A percentile compares a stretch with the other conserved stretches of the same genome.
Conservation (phyloP, 805 yeast genomes). For the Kluyveromyces nonfermentans region DNA sequence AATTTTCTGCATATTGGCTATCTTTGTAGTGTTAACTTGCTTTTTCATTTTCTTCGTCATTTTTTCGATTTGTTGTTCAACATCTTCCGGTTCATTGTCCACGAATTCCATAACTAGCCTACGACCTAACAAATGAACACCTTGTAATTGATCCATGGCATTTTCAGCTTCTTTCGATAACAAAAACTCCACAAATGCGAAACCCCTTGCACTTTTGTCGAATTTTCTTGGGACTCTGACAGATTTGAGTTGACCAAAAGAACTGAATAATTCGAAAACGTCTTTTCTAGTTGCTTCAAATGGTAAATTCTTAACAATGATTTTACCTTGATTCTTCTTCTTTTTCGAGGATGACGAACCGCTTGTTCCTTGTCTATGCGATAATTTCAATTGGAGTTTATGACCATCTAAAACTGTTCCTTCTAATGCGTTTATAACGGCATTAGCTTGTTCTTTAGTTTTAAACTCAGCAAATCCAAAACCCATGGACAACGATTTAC, state of each 20-base stretch:
- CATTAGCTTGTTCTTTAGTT: slow-evolving; percentile 65
- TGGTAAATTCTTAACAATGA: slow-evolving; percentile 92
- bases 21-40: slow-evolving; percentile 70
- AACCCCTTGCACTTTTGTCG: slow-evolving; percentile 91
- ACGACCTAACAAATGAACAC: slow-evolving; percentile 95
- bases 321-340: slow-evolving; percentile 44
- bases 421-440: slow-evolving; percentile 65
- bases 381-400: slow-evolving; percentile 76
- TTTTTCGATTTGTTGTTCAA: slow-evolving; percentile 81
- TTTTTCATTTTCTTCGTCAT: slow-evolving; percentile 80
- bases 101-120: slow-evolving; percentile 91
- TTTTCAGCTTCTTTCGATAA: slow-evolving; percentile 83
- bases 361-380: slow-evolving; percentile 56
- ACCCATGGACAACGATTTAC: slow-evolving; percentile 82
- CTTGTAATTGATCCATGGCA: slow-evolving; percentile 89
- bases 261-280: slow-evolving; percentile 82
- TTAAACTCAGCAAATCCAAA: slow-evolving; percentile 92
- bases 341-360: slow-evolving; percentile 18
- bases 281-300: slow-evolving; percentile 93
- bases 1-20: slow-evolving; percentile 57
- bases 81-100: slow-evolving; percentile 68
- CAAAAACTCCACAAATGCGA: slow-evolving; percentile 91
- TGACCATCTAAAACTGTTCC: slow-evolving; percentile 83
- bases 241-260: slow-evolving; percentile 90
- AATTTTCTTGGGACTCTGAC: slow-evolving; percentile 95